Conservation (phyloP, 192 early-diverging fungal species). For the Mortierella claussenii region DNA sequence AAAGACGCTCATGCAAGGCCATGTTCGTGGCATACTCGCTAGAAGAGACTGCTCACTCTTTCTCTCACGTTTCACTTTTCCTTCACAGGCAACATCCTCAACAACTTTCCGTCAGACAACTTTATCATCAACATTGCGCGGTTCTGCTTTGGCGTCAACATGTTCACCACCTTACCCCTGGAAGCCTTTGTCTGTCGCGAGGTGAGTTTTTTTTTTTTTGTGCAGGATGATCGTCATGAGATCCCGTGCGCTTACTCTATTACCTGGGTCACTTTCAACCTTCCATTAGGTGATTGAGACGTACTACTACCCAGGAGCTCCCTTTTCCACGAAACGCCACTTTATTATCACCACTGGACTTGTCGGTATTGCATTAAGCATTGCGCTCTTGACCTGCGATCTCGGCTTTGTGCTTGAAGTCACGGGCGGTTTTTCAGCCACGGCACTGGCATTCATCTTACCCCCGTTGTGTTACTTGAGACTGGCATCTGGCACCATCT, state of each 20-base stretch:
- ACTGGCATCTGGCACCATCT: constrained; percentile 68
- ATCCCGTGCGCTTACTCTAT: not conserved
- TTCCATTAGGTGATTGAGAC: constrained; percentile 77
- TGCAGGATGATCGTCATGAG: not conserved
- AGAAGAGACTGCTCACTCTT: too few relatives aligned
- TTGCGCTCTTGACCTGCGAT: constrained; percentile 82
- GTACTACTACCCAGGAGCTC: constrained; percentile 63
- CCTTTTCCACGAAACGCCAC: constrained; percentile 72
- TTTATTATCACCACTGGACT: constrained; percentile 74
- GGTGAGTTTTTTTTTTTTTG: constrained; percentile 58
- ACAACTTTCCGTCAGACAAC: constrained; percentile 86
- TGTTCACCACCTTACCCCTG: constrained; percentile 94
- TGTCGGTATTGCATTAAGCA: constrained; percentile 66
- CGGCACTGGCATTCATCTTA: constrained; percentile 88
- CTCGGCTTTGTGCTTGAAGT: constrained; percentile 89
- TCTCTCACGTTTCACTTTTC: not conserved
- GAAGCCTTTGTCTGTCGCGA: constrained; percentile 92
- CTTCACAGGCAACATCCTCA: constrained; percentile 84
- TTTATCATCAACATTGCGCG: constrained; percentile 87
- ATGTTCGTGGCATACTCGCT: too few relatives aligned
- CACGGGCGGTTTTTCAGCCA: constrained; percentile 89
- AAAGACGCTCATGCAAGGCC: too few relatives aligned
- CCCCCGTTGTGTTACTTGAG: constrained; percentile 86
- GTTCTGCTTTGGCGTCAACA: constrained; percentile 90
- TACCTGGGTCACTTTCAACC: too few relatives aligned